phyloP scores from a whole-genome alignment of 2,329 filamentous ascomycete genomes.

The Penicillium fuscoglaucum region DNA sequence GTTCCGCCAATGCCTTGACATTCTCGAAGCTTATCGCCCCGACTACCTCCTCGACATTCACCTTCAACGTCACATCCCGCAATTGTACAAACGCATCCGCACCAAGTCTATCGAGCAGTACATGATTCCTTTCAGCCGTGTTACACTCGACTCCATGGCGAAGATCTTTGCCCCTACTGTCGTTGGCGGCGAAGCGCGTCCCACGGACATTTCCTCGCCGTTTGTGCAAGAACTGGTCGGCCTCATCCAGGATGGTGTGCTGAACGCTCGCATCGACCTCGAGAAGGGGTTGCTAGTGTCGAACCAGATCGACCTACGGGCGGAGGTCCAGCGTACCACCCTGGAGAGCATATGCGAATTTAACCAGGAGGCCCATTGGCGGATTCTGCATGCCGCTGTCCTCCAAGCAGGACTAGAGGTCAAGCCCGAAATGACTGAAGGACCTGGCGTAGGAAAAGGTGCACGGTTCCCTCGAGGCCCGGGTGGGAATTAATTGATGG shows the following conservation, averaged over 20 bases:
- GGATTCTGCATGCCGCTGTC: slow-evolving; percentile 76
- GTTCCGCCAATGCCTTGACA: slow-evolving; percentile 79
- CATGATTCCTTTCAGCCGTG: slow-evolving; percentile 83
- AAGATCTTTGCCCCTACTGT: slow-evolving; percentile 65
- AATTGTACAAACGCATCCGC: slow-evolving; percentile 73
- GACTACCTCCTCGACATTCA: slow-evolving; percentile 93
- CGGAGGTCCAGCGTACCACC: slow-evolving; percentile 68
- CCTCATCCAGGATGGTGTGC: slow-evolving; percentile 71
- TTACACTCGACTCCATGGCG: slow-evolving; percentile 77
- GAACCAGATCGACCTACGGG: slow-evolving; percentile 65
- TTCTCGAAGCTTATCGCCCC: slow-evolving; percentile 74
- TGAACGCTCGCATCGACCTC: slow-evolving; percentile 81
- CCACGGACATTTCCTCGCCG: slow-evolving; percentile 58
- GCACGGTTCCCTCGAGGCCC: neutral
- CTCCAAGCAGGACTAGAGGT: slow-evolving; percentile 74
- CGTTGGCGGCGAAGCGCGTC: slow-evolving; percentile 49
- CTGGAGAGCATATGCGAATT: slow-evolving; percentile 69
- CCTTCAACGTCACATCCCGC: slow-evolving; percentile 70
- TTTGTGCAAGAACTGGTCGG: slow-evolving; percentile 64
- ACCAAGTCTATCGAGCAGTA: slow-evolving; percentile 93
- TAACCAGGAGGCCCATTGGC: slow-evolving; percentile 71
- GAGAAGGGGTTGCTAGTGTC: slow-evolving; percentile 79
- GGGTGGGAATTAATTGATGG: neutral
- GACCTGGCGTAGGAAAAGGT: slow-evolving; percentile 1
- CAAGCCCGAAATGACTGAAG: slow-evolving; percentile 34